phyloP scores from a whole-genome alignment of 2,329 filamentous ascomycete species.

The Anisogramma anomala region DNA sequence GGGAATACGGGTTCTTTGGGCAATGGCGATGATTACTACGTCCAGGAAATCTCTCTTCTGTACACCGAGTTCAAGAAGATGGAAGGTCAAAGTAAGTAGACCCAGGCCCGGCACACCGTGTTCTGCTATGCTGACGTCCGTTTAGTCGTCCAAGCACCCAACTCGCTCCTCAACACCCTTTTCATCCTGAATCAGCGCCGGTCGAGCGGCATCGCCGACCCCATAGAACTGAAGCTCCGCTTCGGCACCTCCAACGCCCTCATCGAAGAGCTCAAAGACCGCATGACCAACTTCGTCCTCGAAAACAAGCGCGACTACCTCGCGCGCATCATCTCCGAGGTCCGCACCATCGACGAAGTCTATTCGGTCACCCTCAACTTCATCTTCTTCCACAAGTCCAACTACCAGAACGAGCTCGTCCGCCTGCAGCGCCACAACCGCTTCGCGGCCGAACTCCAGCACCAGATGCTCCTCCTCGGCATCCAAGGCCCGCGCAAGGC shows the following conservation, averaged over 20 bases:
- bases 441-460: conserved; percentile 85
- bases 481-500: conserved; percentile 75
- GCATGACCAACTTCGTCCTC: conserved; percentile 72
- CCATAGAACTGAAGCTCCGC: conserved; percentile 70
- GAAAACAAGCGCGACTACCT: conserved; percentile 69
- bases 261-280: conserved; percentile 69
- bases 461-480: conserved; percentile 68
- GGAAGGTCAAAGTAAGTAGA: conserved; percentile 58
- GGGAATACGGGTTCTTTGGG: conserved; percentile 72
- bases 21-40: conserved; percentile 86
- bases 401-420: conserved; percentile 88
- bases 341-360: conserved; percentile 68
- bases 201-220: conserved; percentile 78
- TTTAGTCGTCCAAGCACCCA: conserved; percentile 74
- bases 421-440: conserved; percentile 86
- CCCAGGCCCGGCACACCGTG: neutral
- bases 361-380: conserved; percentile 82
- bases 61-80: conserved; percentile 99
- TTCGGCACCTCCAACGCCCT: conserved; percentile 77
- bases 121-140: neutral
- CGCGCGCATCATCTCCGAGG: conserved; percentile 47
- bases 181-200: conserved; percentile 94
- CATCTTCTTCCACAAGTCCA: conserved; percentile 95
- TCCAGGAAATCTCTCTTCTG: conserved; percentile 83
- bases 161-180: conserved; percentile 81